Percentiles rank a stretch among this genome's conserved stretches.
Evolutionary conservation across 1,139 yeast genomes (phyloP).

Genomic region (Suhomyces taliae): DNA sequence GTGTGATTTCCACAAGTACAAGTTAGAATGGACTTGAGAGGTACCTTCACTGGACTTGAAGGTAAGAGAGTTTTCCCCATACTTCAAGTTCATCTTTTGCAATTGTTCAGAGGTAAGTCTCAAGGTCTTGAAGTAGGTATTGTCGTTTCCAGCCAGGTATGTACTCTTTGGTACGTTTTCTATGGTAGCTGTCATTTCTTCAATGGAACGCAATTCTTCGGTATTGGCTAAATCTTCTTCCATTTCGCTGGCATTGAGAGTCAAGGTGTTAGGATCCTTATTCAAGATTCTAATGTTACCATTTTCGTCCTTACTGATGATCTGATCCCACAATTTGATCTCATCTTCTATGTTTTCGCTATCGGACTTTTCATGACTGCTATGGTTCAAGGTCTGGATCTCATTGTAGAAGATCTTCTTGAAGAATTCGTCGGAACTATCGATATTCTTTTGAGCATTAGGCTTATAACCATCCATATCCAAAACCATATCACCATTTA

Average conservation of each 20-base stretch:
- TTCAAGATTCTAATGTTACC: slow-evolving; percentile 66
- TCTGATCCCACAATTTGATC: slow-evolving; percentile 35
- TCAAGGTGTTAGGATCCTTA: slow-evolving; percentile 11
- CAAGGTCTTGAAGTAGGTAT: slow-evolving; percentile 75
- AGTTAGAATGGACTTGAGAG: slow-evolving; percentile 69
- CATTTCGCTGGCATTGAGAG: slow-evolving; percentile 3
- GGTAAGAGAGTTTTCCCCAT: slow-evolving; percentile 76
- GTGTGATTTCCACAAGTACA: slow-evolving; percentile 81
- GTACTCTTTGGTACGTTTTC: not conserved
- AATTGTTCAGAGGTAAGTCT: slow-evolving; percentile 91
- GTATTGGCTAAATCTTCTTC: slow-evolving; percentile 10
- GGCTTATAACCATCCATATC: slow-evolving; percentile 98
- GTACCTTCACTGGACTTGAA: slow-evolving; percentile 83
- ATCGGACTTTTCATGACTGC: slow-evolving; percentile 15
- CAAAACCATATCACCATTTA: slow-evolving; percentile 85
- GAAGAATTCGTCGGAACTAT: slow-evolving; percentile 68
- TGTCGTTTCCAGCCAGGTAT: slow-evolving; percentile 15
- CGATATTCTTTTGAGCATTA: slow-evolving; percentile 66
- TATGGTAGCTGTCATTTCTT: slow-evolving; percentile 5
- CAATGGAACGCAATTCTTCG: slow-evolving; percentile 18
- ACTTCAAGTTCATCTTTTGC: slow-evolving; percentile 65
- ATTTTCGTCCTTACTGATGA: slow-evolving; percentile 55
- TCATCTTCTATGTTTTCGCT: slow-evolving; percentile 22
- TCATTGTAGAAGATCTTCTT: slow-evolving; percentile 69
- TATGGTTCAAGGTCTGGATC: slow-evolving; percentile 26